Conservation (phyloP, 192 early-diverging fungal genomes). For the Lobosporangium transversale region DNA sequence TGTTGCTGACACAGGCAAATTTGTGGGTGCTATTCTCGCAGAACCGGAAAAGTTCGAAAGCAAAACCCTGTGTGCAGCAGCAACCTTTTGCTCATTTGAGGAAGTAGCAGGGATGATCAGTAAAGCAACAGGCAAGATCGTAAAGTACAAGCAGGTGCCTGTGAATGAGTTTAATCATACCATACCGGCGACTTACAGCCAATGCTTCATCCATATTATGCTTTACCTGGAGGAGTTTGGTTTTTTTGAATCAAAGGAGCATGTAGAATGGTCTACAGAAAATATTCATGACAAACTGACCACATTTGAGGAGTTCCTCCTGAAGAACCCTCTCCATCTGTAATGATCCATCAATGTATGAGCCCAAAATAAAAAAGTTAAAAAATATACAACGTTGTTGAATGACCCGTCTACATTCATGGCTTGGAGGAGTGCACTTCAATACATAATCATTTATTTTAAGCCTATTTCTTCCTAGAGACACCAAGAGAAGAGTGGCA, state of each 20-base stretch:
- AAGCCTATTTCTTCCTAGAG: too few species aligned
- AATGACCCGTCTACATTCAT: too few species aligned
- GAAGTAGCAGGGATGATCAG: not conserved
- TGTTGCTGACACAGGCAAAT: too few species aligned
- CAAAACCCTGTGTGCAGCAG: too few species aligned
- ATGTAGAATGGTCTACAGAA: not conserved
- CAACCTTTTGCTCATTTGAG: too few species aligned
- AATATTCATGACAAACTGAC: conserved; percentile 3
- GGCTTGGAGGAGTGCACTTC: too few species aligned
- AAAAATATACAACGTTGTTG: too few species aligned
- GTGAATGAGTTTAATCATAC: not conserved
- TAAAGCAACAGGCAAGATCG: conserved; percentile 12
- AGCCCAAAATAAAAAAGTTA: too few species aligned
- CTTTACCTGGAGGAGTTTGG: conserved; percentile 4
- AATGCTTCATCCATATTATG: not conserved
- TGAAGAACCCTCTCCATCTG: not conserved
- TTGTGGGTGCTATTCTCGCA: too few species aligned
- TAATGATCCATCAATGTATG: too few species aligned
- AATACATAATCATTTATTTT: too few species aligned
- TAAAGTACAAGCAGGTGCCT: conserved; percentile 19
- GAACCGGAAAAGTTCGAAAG: conserved; percentile 20
- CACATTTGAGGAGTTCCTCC: conserved; percentile 7
- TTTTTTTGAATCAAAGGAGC: conserved; percentile 6
- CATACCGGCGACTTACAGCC: not conserved
- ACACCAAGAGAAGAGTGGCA: too few species aligned